Conservation (phyloP, 2,329 filamentous ascomycete species). For the Xylariaceae sp. region DNA sequence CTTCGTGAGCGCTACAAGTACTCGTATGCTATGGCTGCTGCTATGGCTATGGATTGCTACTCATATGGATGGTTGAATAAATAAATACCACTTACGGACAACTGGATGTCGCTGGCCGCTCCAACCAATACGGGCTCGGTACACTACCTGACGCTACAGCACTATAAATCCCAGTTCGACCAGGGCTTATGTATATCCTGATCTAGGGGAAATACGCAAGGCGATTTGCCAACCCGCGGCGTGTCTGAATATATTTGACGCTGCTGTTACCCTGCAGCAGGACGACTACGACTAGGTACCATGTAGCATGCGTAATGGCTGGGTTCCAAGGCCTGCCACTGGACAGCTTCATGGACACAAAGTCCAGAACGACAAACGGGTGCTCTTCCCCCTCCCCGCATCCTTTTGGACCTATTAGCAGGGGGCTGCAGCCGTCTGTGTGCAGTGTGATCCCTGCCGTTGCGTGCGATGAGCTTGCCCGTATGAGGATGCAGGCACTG, state of each 20-base stretch:
- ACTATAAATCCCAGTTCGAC: background rate
- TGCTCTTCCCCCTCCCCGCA: conserved; percentile 2
- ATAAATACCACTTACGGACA: background rate
- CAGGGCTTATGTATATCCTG: conserved; percentile 8
- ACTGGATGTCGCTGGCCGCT: conserved; percentile 12
- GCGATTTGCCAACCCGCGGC: conserved; percentile 4
- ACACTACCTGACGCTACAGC: background rate
- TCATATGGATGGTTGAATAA: background rate
- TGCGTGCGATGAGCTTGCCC: background rate
- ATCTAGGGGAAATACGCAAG: conserved; percentile 10
- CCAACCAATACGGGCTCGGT: background rate
- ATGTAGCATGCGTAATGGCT: conserved; percentile 9
- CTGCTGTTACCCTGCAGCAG: conserved; percentile 15
- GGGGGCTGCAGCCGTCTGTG: conserved; percentile 6
- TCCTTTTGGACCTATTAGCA: conserved; percentile 6
- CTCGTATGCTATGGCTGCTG: no score
- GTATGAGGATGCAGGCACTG: conserved; percentile 5
- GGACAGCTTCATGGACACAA: background rate
- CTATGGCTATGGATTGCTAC: no score
- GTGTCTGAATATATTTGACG: background rate
- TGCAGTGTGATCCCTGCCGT: conserved; percentile 11
- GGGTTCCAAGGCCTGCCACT: conserved; percentile 9
- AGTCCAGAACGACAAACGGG: conserved; percentile 3
- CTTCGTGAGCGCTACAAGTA: background rate
- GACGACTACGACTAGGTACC: background rate